Evolutionary conservation across 116 monocot species (phyloP).

Genomic region (Phalaenopsis hybrid): DNA sequence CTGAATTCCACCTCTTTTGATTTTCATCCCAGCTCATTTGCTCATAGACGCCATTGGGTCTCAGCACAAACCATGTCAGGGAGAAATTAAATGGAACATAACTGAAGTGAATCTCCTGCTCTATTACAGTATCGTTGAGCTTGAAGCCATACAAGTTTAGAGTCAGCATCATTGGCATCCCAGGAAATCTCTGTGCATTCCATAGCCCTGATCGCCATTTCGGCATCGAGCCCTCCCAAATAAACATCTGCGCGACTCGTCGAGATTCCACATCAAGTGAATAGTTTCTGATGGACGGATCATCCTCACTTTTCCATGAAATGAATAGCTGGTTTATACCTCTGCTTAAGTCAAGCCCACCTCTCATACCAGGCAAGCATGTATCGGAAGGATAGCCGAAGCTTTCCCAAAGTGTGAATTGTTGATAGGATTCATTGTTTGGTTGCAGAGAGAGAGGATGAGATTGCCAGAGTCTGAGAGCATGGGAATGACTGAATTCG

Average conservation of each 20-base stretch:
- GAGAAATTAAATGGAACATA: neutral
- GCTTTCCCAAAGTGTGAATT: slow-evolving; percentile 34
- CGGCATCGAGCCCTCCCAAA: neutral
- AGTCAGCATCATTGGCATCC: slow-evolving; percentile 14
- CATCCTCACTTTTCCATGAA: slow-evolving; percentile 11
- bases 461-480: slow-evolving; percentile 44
- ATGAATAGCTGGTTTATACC: neutral
- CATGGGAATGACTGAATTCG: slow-evolving; percentile 12
- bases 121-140: too few species aligned
- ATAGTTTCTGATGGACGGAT: neutral
- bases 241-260: neutral
- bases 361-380: slow-evolving; percentile 36
- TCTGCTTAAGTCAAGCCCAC: slow-evolving; percentile 13
- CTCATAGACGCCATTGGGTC: neutral
- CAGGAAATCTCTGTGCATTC: slow-evolving; percentile 19
- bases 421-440: neutral
- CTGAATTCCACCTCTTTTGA: too few species aligned
- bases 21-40: neutral
- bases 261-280: neutral
- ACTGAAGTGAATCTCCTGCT: neutral
- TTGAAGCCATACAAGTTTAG: slow-evolving; percentile 33
- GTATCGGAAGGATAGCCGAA: slow-evolving; percentile 55
- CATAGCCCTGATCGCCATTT: slow-evolving; percentile 21
- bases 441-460: slow-evolving; percentile 12
- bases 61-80: slow-evolving; percentile 5